Base-by-base conservation (phyloP, 2,329 filamentous ascomycete species). In the Apiospora koreana region DNA sequence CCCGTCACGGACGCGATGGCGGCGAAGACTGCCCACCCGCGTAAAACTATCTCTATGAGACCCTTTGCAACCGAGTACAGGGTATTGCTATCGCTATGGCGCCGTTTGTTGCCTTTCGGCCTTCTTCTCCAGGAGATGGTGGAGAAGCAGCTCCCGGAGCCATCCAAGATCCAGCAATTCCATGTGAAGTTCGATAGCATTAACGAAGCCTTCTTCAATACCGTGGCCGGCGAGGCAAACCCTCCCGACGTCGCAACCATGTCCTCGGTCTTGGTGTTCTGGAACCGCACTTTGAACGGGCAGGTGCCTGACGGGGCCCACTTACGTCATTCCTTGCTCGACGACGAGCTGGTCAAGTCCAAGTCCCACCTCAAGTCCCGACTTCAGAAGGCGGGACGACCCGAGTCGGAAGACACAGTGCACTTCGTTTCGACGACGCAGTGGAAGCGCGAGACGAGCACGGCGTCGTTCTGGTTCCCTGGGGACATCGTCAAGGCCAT, bases 61-160 rank as follows among this genome's bases (percentile, higher is more conserved):
- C 74, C 75, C 0, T 77, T 72, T 73, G 65, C 16, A 31, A 72
- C 73, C 25, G 73, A 76, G 38, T 72, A 76, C 58, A 75, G 73
- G 0, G 76, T 75, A 1, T 58, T 75, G 16, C 50, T 76, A 2
- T 72, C 71, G 62, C 31, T 77, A 3, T 77, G 74, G 75, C 54
- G 54, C 10, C 69, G 65, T 2, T 50, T 77, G 21, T 65, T 76
- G 8, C 75, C 73, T 0, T 77, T 76, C 31, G 75, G 75, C 3
- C 10, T 74, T 2, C 38, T 62, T 2, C 38, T 68, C n/a, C 28
- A 41, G 3, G n/a, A 46, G 21, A 21, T 14, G 3, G 41, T 69
- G 25, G 35, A 8, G 12, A 18, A 45, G 46, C 18, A 25, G 5
- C 10, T 66, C 25, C 68, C 68, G n/a, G n/a, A 35, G 14, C 41